Percentiles rank a stretch among this genome's conserved stretches.
phyloP scores from a whole-genome alignment of 306 rosid genomes.

The Castanea sativa region DNA sequence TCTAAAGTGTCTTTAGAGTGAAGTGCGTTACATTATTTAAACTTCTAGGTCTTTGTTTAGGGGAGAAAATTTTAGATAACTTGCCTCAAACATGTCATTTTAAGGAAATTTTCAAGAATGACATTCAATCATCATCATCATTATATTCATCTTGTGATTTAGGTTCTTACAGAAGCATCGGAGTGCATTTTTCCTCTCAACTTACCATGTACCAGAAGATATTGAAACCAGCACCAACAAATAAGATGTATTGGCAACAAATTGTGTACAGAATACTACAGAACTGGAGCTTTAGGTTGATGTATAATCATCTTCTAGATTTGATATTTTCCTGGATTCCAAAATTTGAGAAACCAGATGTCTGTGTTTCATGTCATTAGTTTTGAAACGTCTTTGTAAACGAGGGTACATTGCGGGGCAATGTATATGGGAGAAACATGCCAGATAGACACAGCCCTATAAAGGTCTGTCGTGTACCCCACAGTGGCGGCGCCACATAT shows the following conservation, averaged over 20 bases:
- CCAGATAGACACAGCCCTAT: too few species aligned
- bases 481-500: too few species aligned
- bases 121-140: not conserved
- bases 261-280: slow-evolving; percentile 29
- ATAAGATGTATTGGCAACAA: not conserved
- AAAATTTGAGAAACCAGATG: too few species aligned
- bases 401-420: not conserved
- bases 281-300: slow-evolving; percentile 1
- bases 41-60: not conserved
- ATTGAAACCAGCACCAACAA: slow-evolving; percentile 51
- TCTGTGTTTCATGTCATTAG: not conserved
- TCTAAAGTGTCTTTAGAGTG: not conserved
- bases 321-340: not conserved
- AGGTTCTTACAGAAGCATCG: slow-evolving; percentile 72
- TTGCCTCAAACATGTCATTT: not conserved
- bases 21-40: not conserved
- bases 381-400: not conserved
- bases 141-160: slow-evolving; percentile 26
- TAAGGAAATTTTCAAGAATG: not conserved
- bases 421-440: too few species aligned
- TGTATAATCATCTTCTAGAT: not conserved
- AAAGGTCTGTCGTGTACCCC: too few species aligned
- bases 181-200: slow-evolving; percentile 58
- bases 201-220: slow-evolving; percentile 60
- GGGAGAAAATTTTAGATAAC: too few species aligned